Conservation (phyloP, 2,329 filamentous ascomycete species). For the Calonectria hongkongensis region DNA sequence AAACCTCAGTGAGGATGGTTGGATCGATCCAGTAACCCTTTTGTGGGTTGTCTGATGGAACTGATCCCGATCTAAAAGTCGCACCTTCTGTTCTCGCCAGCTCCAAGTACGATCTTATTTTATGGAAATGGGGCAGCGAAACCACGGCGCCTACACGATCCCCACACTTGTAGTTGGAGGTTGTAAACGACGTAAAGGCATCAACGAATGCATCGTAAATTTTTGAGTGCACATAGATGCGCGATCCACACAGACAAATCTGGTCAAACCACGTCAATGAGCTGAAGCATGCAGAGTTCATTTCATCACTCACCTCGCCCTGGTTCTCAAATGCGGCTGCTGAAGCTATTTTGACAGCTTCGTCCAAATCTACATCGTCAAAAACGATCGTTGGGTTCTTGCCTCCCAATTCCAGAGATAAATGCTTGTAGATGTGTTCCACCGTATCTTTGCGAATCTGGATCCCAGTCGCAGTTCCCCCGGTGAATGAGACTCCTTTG, state of each 20-base stretch:
- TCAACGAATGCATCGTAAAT: slow-evolving; percentile 10
- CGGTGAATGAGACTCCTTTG: slow-evolving; percentile 12
- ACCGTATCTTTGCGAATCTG: slow-evolving; percentile 16
- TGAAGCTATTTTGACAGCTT: not conserved
- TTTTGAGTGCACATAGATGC: slow-evolving; percentile 10
- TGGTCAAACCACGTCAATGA: not conserved
- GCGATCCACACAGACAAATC: slow-evolving; percentile 8
- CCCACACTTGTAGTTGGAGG: not conserved
- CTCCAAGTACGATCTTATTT: slow-evolving; percentile 11
- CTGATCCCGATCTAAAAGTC: not conserved
- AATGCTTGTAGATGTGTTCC: slow-evolving; percentile 9
- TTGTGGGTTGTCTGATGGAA: not conserved
- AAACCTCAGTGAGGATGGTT: not conserved
- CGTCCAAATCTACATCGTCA: slow-evolving; percentile 9
- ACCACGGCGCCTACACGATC: slow-evolving; percentile 9
- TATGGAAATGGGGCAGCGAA: slow-evolving; percentile 7
- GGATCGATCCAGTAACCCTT: slow-evolving; percentile 10
- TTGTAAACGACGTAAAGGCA: not conserved
- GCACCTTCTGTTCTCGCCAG: slow-evolving; percentile 9
- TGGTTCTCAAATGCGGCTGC: slow-evolving; percentile 3
- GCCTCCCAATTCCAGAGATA: slow-evolving; percentile 2
- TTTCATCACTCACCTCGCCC: not conserved
- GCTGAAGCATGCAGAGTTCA: not conserved
- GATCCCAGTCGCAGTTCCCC: slow-evolving; percentile 4
- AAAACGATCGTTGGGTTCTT: slow-evolving; percentile 12